phyloP scores from a whole-genome alignment of 768 basidiomycete species.

The Sutorius australiensis region DNA sequence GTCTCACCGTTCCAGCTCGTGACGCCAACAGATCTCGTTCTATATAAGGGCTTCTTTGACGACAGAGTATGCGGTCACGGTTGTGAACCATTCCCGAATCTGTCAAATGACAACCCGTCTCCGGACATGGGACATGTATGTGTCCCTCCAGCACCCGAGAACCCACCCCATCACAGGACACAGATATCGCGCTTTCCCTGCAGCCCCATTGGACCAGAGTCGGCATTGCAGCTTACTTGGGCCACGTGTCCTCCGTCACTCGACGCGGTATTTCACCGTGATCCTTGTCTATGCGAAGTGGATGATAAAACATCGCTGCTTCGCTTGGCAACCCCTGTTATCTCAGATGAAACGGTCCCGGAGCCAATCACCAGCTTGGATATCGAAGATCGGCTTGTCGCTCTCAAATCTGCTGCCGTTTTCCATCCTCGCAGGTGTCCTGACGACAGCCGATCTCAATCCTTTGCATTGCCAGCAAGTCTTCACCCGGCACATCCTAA shows the following conservation, averaged over 20 bases:
- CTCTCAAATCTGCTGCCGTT: neutral
- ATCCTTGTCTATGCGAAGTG: constrained; percentile 36
- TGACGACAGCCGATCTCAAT: constrained; percentile 5
- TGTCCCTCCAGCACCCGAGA: constrained; percentile 32
- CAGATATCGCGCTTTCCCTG: neutral
- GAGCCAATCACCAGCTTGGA: constrained; percentile 32
- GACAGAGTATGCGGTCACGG: neutral
- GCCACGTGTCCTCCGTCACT: neutral
- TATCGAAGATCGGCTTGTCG: constrained; percentile 21
- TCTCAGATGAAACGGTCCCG: constrained; percentile 16
- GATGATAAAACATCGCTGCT: constrained; percentile 37
- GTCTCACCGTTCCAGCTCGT: constrained; percentile 13
- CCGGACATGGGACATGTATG: neutral
- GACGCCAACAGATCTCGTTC: constrained; percentile 19
- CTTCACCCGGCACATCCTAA: neutral
- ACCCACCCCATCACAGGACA: constrained; percentile 17
- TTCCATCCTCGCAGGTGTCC: neutral
- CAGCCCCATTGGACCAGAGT: neutral
- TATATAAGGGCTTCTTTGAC: constrained; percentile 5
- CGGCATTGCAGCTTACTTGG: neutral
- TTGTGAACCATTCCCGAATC: constrained; percentile 6
- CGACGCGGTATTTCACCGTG: constrained; percentile 14
- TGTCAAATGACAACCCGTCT: constrained; percentile 7
- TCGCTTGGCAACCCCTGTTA: constrained; percentile 37
- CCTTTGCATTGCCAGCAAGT: constrained; percentile 23